Percentiles rank a stretch among this genome's conserved stretches.
phyloP scores from a whole-genome alignment of 2,329 filamentous ascomycete species.

The Lecanicillium sp. region DNA sequence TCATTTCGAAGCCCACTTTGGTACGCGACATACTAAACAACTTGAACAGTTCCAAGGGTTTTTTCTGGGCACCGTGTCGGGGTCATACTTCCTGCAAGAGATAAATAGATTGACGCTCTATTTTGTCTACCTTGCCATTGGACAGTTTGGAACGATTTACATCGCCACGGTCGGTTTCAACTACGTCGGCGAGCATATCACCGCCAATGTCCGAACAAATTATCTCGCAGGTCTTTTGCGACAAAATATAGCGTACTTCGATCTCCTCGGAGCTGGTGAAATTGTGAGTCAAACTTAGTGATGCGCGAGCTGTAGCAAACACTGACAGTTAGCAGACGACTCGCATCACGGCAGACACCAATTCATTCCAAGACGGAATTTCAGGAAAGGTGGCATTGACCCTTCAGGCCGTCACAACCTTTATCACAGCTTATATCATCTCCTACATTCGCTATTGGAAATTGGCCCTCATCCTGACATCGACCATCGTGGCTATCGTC shows the following conservation, averaged over 20 bases:
- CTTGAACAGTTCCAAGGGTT: not conserved
- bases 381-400: constrained; percentile 73
- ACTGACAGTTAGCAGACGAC: constrained; percentile 42
- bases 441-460: constrained; percentile 81
- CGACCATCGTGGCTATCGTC: constrained; percentile 66
- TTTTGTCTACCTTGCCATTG: constrained; percentile 13
- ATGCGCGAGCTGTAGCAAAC: not conserved
- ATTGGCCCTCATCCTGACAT: constrained; percentile 71
- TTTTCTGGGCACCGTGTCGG: not conserved
- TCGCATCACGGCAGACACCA: constrained; percentile 72
- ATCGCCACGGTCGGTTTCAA: constrained; percentile 8
- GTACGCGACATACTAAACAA: not conserved
- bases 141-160: constrained; percentile 1
- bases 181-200: constrained; percentile 8
- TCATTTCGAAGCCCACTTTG: not conserved
- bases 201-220: not conserved
- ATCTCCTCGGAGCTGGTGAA: constrained; percentile 6
- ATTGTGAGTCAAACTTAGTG: not conserved
- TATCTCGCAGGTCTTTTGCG: constrained; percentile 8
- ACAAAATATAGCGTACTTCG: constrained; percentile 14
- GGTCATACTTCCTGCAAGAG: not conserved
- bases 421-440: constrained; percentile 74
- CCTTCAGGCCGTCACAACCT: constrained; percentile 62
- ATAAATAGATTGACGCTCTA: not conserved
- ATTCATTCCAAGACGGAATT: constrained; percentile 77